Evolutionary conservation across 2,329 filamentous ascomycete genomes (phyloP).

Genomic region (Alternaria novae-zelandiae): DNA sequence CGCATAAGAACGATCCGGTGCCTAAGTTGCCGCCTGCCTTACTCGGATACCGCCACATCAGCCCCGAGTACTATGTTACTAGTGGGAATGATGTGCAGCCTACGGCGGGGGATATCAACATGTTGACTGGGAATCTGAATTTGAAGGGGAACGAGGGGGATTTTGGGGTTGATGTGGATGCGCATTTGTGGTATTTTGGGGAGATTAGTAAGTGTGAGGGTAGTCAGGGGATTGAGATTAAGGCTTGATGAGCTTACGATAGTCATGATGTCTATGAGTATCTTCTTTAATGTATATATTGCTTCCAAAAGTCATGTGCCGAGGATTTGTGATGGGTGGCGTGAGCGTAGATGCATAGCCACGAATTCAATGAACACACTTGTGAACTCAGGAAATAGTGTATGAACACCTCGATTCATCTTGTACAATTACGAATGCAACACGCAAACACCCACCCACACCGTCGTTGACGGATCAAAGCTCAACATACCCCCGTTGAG

Average conservation of each 20-base stretch:
- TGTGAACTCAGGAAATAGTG: neutral
- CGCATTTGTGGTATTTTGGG: conserved; percentile 48
- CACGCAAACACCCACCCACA: neutral
- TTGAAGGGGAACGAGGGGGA: conserved; percentile 41
- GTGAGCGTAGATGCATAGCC: neutral
- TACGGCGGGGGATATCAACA: conserved; percentile 26
- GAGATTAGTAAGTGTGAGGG: conserved; percentile 42
- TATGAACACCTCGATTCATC: neutral
- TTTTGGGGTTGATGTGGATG: conserved; percentile 29
- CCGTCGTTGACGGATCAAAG: neutral
- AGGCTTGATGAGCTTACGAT: neutral
- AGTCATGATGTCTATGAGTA: neutral
- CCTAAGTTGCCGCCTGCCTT: conserved; percentile 69
- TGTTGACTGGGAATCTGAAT: conserved; percentile 28
- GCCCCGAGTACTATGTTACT: conserved; percentile 67
- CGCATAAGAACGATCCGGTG: conserved; percentile 71
- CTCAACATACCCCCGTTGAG: neutral
- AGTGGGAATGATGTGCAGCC: conserved; percentile 30
- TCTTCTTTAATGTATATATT: neutral
- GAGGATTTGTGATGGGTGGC: no score
- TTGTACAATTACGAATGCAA: neutral
- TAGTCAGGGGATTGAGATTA: conserved; percentile 33
- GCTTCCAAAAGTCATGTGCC: no score
- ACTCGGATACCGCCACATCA: conserved; percentile 69
- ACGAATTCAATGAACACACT: neutral